Conservation (phyloP, 1,139 yeast genomes). For the Pichia inconspicua region DNA sequence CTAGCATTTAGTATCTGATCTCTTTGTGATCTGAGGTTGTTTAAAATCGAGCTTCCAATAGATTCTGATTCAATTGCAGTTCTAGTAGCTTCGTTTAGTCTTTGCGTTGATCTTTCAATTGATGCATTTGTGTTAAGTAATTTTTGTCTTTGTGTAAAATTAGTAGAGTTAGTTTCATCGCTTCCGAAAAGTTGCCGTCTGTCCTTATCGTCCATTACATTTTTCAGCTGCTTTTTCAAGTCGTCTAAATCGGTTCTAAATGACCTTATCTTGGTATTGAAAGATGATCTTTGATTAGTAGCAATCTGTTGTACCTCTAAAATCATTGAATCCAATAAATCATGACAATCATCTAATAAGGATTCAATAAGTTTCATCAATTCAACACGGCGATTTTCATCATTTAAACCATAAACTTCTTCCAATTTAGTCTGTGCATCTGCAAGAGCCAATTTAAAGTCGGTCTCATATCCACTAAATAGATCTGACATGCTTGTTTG, state of each 20-base stretch:
- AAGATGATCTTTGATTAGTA: conserved; percentile 56
- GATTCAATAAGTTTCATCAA: conserved; percentile 55
- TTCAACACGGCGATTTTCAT: conserved; percentile 45
- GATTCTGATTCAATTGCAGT: conserved; percentile 88
- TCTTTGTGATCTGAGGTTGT: conserved; percentile 84
- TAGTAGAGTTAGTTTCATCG: conserved; percentile 38
- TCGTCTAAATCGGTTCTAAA: conserved; percentile 56
- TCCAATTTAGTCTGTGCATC: conserved; percentile 63
- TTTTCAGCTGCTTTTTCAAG: conserved; percentile 44
- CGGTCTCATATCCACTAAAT: conserved; percentile 64
- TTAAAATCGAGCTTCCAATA: conserved; percentile 85
- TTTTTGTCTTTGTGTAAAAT: conserved; percentile 73
- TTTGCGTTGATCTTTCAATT: conserved; percentile 73
- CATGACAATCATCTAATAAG: conserved; percentile 71
- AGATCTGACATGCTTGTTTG: conserved; percentile 44
- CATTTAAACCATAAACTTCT: conserved; percentile 44
- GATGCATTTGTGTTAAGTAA: conserved; percentile 72
- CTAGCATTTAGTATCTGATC: conserved; percentile 86
- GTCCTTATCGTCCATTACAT: conserved; percentile 54
- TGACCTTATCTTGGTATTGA: conserved; percentile 64
- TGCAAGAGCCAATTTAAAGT: conserved; percentile 61
- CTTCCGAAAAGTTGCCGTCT: conserved; percentile 62
- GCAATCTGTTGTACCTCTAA: conserved; percentile 78
- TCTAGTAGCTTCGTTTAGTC: conserved; percentile 81
- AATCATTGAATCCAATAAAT: conserved; percentile 71